These are phyloP conservation scores for Ceratocystis colombiana DNA, from an alignment of 2,329 filamentous ascomycete genomes.

Conservation along the genomic window DNA sequence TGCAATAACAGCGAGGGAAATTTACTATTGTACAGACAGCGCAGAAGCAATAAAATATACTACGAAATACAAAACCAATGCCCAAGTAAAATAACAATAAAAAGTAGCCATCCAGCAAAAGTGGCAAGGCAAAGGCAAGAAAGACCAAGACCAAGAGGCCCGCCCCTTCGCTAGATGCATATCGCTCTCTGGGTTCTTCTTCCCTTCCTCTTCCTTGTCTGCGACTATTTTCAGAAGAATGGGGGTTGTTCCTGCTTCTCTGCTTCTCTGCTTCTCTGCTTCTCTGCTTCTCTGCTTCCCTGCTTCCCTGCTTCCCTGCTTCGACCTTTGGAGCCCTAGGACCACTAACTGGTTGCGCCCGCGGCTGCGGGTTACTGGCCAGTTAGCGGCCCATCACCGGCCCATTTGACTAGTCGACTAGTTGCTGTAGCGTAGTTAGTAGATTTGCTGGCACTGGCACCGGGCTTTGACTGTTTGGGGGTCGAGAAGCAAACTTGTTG, in stretches of 20 bases:
- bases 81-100: no score
- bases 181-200: neutral
- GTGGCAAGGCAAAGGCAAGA: neutral
- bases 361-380: neutral
- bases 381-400: neutral
- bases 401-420: neutral
- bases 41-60: no score
- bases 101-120: no score
- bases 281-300: neutral
- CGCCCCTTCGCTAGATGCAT: neutral
- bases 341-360: neutral
- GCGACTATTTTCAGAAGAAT: neutral
- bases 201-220: no score
- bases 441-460: neutral
- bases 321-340: neutral
- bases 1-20: no score
- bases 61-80: no score
- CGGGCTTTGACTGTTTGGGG: no score
- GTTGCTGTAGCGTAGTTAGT: neutral
- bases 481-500: no score
- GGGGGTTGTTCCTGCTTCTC: neutral
- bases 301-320: neutral
- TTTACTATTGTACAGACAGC: no score
- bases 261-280: neutral
- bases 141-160: conserved; percentile 6